A percentile compares a stretch with the other conserved stretches of the same genome.
Conservation (phyloP, 1,284 basidiomycete genomes). For the Coniferiporia sulphurascens region DNA sequence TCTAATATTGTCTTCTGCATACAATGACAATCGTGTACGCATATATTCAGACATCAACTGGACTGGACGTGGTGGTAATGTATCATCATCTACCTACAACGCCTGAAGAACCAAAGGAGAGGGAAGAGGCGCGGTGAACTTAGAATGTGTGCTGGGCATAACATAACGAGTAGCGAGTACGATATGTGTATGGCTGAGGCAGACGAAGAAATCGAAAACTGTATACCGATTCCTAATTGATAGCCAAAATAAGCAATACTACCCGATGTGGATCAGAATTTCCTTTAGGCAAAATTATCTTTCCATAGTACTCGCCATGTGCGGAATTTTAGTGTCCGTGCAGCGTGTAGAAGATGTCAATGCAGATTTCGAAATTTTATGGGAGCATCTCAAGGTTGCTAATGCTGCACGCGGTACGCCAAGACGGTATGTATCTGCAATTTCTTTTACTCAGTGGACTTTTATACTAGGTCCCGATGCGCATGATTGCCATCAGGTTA, state of each 20-base stretch:
- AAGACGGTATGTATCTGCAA: neutral
- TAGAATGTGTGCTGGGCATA: neutral
- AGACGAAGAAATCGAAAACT: conserved; percentile 8
- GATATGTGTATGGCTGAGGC: neutral
- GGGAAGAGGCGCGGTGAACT: neutral
- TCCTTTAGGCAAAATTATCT: neutral
- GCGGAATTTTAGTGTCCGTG: conserved; percentile 34
- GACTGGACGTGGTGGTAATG: conserved; percentile 92
- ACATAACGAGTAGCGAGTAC: neutral
- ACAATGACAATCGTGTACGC: conserved; percentile 6
- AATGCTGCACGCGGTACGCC: conserved; percentile 49
- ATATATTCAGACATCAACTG: conserved; percentile 72
- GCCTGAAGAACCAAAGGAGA: conserved; percentile 48
- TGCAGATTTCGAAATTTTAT: conserved; percentile 27
- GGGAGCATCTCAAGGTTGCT: conserved; percentile 34
- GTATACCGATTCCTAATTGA: neutral
- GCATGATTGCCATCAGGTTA: conserved; percentile 31
- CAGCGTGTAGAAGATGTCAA: conserved; percentile 11
- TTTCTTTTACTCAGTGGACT: neutral
- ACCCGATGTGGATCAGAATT: neutral
- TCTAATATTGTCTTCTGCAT: neutral
- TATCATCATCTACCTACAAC: conserved; percentile 89
- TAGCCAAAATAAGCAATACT: conserved; percentile 1
- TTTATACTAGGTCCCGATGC: conserved; percentile 57
- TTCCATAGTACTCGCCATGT: conserved; percentile 32